phyloP scores from a whole-genome alignment of 306 rosid genomes.

The Medicago arabica region DNA sequence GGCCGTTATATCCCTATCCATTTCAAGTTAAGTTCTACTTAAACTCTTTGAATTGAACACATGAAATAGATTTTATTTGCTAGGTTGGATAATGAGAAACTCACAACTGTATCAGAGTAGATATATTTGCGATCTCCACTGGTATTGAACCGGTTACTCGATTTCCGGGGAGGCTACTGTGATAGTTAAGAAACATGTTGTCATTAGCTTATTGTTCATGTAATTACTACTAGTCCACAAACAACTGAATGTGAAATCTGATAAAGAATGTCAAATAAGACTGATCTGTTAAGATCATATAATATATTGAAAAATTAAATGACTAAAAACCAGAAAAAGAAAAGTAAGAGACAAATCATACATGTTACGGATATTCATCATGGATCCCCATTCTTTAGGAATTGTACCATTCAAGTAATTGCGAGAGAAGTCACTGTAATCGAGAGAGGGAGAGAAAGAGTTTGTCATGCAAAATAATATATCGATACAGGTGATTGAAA shows the following conservation, averaged over 20 bases:
- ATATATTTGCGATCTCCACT: constrained; percentile 61
- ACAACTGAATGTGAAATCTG: background rate
- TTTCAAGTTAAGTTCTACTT: background rate
- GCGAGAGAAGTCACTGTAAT: too few relatives aligned
- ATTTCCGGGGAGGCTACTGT: constrained; percentile 64
- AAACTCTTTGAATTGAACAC: background rate
- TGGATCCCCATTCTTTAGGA: too few relatives aligned
- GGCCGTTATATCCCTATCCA: too few relatives aligned
- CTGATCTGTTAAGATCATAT: background rate
- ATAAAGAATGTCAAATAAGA: background rate
- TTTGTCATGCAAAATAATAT: too few relatives aligned
- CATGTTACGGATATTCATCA: too few relatives aligned
- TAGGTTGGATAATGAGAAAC: constrained; percentile 33
- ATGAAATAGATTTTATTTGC: background rate
- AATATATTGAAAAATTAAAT: too few relatives aligned
- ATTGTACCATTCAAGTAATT: too few relatives aligned
- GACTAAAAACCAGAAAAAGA: background rate
- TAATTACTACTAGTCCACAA: background rate
- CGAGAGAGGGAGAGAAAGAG: too few relatives aligned
- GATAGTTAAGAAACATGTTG: constrained; percentile 19
- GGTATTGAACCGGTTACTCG: constrained; percentile 72
- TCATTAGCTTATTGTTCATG: background rate
- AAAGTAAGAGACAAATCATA: too few relatives aligned
- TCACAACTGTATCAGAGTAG: constrained; percentile 70
- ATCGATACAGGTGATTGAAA: too few relatives aligned